Evolutionary conservation across 1,284 basidiomycete species (phyloP), one percentile per base, ranked within the genome.

Genomic region (Gomphus bonarii): DNA sequence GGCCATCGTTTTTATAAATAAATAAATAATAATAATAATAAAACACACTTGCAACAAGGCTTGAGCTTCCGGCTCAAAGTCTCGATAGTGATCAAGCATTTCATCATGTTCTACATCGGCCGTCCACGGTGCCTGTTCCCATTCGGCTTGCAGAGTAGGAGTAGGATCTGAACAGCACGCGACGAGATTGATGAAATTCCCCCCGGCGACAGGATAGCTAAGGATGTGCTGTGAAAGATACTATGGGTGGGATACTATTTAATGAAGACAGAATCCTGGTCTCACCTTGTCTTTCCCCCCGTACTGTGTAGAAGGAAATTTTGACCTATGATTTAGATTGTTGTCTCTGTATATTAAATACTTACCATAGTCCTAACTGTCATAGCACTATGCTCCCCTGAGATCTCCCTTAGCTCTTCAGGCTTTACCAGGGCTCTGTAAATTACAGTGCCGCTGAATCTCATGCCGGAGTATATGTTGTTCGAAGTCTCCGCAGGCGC

Each of bases 61-160:
- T 53, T 66, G 67, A 1, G 70, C 72, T 54, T 72, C 72, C 5
- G 65, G 61, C 57, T 79, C 77, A 72, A 74, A 79, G 10, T 67
- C 66, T 3, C 60, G 60, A 48, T 71, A 77, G 22, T 70, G 56
- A 38, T 69, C 50, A 30, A 61, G 9, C 50, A 72, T 12, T 67
- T 68, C 69, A 60, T 69, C 63, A 58, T 60, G 65, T 43, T 63
- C 63, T 22, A 54, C 70, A 16, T 71, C 62, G 20, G 64, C 64
- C 1, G 73, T 71, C 68, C 69, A 73, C 4, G 67, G 67, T 3
- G 68, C 70, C 9, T 70, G 63, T 54, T 68, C 69, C 10, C 60
- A 57, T 7, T 69, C 69, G 18, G 69, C 69, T 51, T 74, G 73
- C 20, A 64, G 63, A 6, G 66, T 65, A 14, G 63, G 63, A 6